Evolutionary conservation across 176 grass and related monocot genomes (phyloP).

Genomic region (Areca catechu): DNA sequence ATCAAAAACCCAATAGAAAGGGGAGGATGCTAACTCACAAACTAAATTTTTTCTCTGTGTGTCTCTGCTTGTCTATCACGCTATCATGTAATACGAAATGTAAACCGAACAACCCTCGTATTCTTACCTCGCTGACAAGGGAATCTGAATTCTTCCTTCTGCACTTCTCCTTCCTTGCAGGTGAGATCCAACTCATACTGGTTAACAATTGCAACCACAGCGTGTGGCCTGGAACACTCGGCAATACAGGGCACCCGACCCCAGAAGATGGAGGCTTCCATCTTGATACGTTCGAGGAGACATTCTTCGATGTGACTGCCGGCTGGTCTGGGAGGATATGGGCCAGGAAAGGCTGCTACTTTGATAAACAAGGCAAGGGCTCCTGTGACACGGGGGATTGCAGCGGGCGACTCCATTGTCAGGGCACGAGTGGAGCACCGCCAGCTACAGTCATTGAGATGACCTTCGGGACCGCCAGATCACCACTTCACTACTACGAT

Average conservation of each 20-base stretch:
- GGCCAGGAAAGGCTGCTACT: conserved; percentile 65
- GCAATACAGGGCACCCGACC: conserved; percentile 45
- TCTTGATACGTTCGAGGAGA: conserved; percentile 46
- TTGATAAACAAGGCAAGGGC: conserved; percentile 40
- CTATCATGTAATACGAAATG: conserved; percentile 12
- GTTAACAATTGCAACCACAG: conserved; percentile 90
- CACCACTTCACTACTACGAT: conserved; percentile 66
- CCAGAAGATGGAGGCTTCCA: conserved; percentile 72
- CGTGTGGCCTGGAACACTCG: conserved; percentile 70
- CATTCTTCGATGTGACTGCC: conserved; percentile 46
- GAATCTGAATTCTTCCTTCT: neutral
- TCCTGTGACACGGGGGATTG: conserved; percentile 30
- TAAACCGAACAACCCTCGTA: neutral
- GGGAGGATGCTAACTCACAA: neutral
- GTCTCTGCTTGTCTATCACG: conserved; percentile 5
- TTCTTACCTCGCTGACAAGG: neutral
- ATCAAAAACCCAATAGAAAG: too few relatives aligned
- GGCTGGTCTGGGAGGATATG: conserved; percentile 80
- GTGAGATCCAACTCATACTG: conserved; percentile 61
- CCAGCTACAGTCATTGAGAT: conserved; percentile 68
- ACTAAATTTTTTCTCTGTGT: conserved; percentile 8
- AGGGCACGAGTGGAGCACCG: conserved; percentile 4
- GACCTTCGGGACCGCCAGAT: conserved; percentile 44
- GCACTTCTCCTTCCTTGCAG: conserved; percentile 1
- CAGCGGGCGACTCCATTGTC: conserved; percentile 18